These are phyloP conservation scores for cucumber (Cucumis sativus) DNA, from an alignment of 306 rosid species.

Conservation along the genomic window DNA sequence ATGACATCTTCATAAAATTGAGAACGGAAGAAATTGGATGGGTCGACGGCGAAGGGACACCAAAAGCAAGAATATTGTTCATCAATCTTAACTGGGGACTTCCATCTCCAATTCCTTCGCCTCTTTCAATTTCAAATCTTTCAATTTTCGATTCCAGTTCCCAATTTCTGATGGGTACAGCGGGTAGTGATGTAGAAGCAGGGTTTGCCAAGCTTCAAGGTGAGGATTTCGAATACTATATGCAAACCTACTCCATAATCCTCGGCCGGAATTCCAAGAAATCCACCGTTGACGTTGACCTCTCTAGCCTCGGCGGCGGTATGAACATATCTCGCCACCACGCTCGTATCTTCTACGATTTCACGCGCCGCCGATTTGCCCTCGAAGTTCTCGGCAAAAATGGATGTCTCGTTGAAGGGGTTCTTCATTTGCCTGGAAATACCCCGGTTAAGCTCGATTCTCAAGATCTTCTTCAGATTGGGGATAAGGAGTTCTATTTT, in stretches of 20 bases:
- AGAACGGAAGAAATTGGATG: background rate
- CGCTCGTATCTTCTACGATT: constrained; percentile 94
- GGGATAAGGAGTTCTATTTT: constrained; percentile 92
- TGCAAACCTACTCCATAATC: constrained; percentile 95
- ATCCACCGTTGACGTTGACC: constrained; percentile 92
- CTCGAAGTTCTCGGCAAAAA: constrained; percentile 91
- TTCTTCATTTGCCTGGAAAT: constrained; percentile 86
- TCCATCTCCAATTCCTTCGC: background rate
- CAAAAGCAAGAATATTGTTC: background rate
- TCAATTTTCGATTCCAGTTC: background rate
- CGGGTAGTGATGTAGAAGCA: constrained; percentile 78
- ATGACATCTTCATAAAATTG: no score
- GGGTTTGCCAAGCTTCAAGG: constrained; percentile 98
- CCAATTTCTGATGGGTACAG: constrained; percentile 19
- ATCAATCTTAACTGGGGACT: background rate
- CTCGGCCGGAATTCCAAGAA: constrained; percentile 96
- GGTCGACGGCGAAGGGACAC: background rate
- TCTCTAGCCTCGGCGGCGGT: constrained; percentile 96
- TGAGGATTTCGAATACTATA: constrained; percentile 96
- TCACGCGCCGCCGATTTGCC: constrained; percentile 91
- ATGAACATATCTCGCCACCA: constrained; percentile 99
- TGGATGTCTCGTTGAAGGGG: constrained; percentile 94
- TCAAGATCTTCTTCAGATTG: constrained; percentile 92
- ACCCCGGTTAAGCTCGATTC: constrained; percentile 92
- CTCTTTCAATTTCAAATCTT: background rate